Evolutionary conservation across 2,329 filamentous ascomycete genomes (phyloP).

Genomic region (Talaromyces islandicus): DNA sequence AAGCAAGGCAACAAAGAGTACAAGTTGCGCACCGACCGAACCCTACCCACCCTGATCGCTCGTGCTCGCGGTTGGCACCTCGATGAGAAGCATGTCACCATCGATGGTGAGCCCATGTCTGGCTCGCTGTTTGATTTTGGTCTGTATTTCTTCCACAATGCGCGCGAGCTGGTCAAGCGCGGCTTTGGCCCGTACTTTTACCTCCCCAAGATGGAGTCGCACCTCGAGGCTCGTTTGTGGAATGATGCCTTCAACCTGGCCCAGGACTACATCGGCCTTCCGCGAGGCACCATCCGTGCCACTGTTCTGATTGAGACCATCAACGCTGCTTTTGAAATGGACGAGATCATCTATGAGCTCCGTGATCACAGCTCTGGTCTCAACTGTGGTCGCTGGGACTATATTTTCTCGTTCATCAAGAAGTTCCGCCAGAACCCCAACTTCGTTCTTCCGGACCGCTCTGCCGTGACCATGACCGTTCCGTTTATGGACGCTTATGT

Average conservation of each 20-base stretch:
- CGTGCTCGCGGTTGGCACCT: constrained; percentile 96
- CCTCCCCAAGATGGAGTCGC: constrained; percentile 95
- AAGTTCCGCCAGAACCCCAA: constrained; percentile 93
- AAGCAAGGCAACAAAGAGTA: constrained; percentile 94
- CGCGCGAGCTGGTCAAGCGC: constrained; percentile 73
- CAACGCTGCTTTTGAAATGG: constrained; percentile 97
- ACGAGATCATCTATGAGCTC: constrained; percentile 99
- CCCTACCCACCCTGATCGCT: constrained; percentile 83
- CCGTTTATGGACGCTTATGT: constrained; percentile 99
- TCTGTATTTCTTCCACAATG: constrained; percentile 99
- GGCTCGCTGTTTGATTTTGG: constrained; percentile 94
- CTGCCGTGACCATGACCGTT: constrained; percentile 90
- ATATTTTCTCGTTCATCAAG: constrained; percentile 99
- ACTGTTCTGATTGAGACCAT: constrained; percentile 98
- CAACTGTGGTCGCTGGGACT: constrained; percentile 99
- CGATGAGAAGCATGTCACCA: constrained; percentile 95
- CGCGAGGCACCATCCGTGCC: constrained; percentile 83
- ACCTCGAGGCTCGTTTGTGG: constrained; percentile 95
- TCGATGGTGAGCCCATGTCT: constrained; percentile 91
- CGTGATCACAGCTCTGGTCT: constrained; percentile 92
- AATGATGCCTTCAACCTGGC: constrained; percentile 96
- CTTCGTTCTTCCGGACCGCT: constrained; percentile 90
- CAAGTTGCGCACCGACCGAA: constrained; percentile 88
- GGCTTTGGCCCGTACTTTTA: constrained; percentile 96
- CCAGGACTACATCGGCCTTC: constrained; percentile 88